Evolutionary conservation across 2,329 filamentous ascomycete species (phyloP).

Genomic region (Zasmidium cellare): DNA sequence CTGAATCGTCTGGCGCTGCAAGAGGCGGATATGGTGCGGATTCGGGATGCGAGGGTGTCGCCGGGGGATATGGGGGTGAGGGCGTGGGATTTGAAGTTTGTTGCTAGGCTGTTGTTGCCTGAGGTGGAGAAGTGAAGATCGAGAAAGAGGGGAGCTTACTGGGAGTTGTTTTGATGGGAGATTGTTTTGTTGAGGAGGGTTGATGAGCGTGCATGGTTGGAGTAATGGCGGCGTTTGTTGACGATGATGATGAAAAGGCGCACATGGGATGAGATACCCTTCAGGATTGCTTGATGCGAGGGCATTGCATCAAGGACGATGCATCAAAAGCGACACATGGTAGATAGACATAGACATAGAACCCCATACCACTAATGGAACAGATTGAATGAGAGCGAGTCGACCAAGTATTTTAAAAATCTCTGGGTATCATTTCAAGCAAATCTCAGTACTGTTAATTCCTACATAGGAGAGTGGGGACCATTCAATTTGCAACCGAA

Average conservation of each 20-base stretch:
- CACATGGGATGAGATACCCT: too few species aligned
- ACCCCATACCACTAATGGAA: too few species aligned
- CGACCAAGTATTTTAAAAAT: neutral
- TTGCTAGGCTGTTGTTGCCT: constrained; percentile 22
- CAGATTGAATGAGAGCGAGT: neutral
- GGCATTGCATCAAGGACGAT: too few species aligned
- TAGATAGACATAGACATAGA: too few species aligned
- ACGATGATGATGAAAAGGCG: too few species aligned
- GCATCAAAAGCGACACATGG: too few species aligned
- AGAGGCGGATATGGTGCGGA: constrained; percentile 13
- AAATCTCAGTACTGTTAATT: neutral
- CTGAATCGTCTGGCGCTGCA: constrained; percentile 19
- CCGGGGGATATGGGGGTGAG: constrained; percentile 1
- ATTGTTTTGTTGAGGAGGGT: too few species aligned
- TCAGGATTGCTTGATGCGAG: too few species aligned
- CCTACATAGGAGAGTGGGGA: constrained; percentile 20
- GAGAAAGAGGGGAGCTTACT: too few species aligned
- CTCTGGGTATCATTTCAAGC: neutral
- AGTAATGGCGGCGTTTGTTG: too few species aligned
- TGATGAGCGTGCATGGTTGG: too few species aligned
- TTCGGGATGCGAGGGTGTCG: constrained; percentile 14
- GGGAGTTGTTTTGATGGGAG: too few species aligned
- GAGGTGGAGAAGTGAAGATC: constrained; percentile 1
- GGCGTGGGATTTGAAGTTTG: constrained; percentile 27
- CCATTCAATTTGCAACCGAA: constrained; percentile 24